Percentiles rank a stretch among this genome's conserved stretches.
Evolutionary conservation across 225 moss, liverwort and hornwort genomes (phyloP).

Genomic region (Ulota crispa): DNA sequence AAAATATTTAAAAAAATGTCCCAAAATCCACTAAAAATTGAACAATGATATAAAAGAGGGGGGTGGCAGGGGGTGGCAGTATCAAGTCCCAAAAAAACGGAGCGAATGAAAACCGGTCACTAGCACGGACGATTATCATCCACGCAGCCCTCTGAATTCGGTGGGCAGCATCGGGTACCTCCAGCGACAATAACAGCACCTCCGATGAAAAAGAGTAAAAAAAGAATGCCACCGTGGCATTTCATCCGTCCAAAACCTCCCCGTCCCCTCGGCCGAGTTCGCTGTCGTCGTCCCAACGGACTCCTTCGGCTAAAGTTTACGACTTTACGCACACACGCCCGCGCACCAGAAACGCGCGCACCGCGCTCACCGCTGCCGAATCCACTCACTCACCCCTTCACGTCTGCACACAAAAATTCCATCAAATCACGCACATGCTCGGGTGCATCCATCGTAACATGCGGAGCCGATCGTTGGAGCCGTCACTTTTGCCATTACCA

Average conservation of each 20-base stretch:
- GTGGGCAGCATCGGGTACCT: slow-evolving; percentile 21
- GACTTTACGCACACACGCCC: not conserved
- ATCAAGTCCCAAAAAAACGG: too few relatives aligned
- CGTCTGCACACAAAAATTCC: not conserved
- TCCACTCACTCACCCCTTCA: not conserved
- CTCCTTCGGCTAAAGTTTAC: slow-evolving; percentile 21
- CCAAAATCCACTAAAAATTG: too few relatives aligned
- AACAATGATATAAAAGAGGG: too few relatives aligned
- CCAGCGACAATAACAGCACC: not conserved
- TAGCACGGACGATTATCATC: not conserved
- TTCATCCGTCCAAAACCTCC: not conserved
- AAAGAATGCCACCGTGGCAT: not conserved
- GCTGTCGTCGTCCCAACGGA: slow-evolving; percentile 37
- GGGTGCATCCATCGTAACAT: not conserved
- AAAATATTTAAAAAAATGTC: too few relatives aligned
- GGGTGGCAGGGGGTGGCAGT: too few relatives aligned
- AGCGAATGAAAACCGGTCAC: not conserved
- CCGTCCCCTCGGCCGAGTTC: not conserved
- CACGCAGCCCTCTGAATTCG: slow-evolving; percentile 3
- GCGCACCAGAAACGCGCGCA: slow-evolving; percentile 13
- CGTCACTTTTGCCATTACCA: not conserved
- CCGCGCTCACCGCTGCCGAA: not conserved
- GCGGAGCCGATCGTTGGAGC: slow-evolving; percentile 41
- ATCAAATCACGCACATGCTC: not conserved
- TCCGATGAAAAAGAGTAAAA: not conserved